phyloP scores from a whole-genome alignment of 345 rosid species.

The Cardamine chenopodiifolia region DNA sequence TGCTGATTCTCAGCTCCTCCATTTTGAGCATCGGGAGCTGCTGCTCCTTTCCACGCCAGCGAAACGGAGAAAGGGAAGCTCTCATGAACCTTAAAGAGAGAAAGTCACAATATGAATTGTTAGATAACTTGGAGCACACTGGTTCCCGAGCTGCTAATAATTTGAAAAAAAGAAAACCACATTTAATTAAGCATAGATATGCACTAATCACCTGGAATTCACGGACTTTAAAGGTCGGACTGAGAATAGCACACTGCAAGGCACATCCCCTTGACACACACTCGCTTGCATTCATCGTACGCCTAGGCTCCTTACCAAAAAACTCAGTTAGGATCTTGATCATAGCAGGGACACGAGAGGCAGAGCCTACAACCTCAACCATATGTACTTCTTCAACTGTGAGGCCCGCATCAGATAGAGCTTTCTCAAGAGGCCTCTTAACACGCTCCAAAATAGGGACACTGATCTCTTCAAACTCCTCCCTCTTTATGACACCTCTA shows the following conservation, averaged over 20 bases:
- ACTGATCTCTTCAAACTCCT: slow-evolving; percentile 84
- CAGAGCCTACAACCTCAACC: slow-evolving; percentile 95
- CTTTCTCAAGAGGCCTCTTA: slow-evolving; percentile 84
- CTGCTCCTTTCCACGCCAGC: slow-evolving; percentile 80
- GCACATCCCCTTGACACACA: slow-evolving; percentile 93
- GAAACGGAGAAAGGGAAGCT: slow-evolving; percentile 81
- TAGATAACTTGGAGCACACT: slow-evolving; percentile 9
- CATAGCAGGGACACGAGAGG: slow-evolving; percentile 84
- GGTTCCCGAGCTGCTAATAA: neutral
- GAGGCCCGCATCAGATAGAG: slow-evolving; percentile 82
- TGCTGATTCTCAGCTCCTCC: slow-evolving; percentile 73
- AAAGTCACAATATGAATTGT: neutral
- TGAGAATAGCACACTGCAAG: slow-evolving; percentile 92
- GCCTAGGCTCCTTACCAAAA: slow-evolving; percentile 97
- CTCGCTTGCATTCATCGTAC: slow-evolving; percentile 98
- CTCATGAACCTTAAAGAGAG: slow-evolving; percentile 66
- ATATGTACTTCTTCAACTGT: slow-evolving; percentile 71
- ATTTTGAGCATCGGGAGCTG: slow-evolving; percentile 62
- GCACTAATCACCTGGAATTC: slow-evolving; percentile 78
- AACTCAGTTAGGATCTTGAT: slow-evolving; percentile 80
- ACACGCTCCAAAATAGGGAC: slow-evolving; percentile 82
- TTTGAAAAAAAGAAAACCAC: neutral
- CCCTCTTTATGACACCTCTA: slow-evolving; percentile 82
- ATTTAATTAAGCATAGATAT: neutral
- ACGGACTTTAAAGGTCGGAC: slow-evolving; percentile 95